These are phyloP conservation scores for Penicillium concentricum DNA, from an alignment of 2,329 filamentous ascomycete species.

Conservation along the genomic window DNA sequence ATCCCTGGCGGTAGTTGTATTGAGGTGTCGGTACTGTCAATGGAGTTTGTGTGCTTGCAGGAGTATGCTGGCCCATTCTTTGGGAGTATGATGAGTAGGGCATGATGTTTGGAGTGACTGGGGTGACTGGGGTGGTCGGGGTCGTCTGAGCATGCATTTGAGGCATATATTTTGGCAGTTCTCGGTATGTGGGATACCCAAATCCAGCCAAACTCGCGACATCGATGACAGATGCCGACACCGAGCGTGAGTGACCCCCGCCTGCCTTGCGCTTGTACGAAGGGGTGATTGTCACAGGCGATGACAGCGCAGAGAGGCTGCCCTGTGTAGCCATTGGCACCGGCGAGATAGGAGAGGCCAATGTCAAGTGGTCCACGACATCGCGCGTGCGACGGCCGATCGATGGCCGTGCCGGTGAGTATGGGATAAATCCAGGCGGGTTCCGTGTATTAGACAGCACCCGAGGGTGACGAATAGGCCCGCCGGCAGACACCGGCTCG, in stretches of 20 bases:
- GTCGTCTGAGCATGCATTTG: slow-evolving; percentile 44
- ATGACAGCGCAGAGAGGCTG: slow-evolving; percentile 55
- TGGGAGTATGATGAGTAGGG: slow-evolving; percentile 38
- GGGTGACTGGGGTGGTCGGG: slow-evolving; percentile 41
- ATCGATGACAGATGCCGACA: slow-evolving; percentile 68
- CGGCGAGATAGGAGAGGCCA: slow-evolving; percentile 49
- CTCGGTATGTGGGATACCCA: slow-evolving; percentile 81
- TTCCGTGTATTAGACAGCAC: slow-evolving; percentile 55
- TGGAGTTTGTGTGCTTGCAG: slow-evolving; percentile 37
- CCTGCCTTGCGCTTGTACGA: slow-evolving; percentile 41
- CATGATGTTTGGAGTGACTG: slow-evolving; percentile 40
- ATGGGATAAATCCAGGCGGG: slow-evolving; percentile 53
- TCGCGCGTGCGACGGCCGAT: slow-evolving; percentile 49
- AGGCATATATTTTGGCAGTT: slow-evolving; percentile 61
- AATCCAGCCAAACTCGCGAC: slow-evolving; percentile 65
- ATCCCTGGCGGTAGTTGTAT: slow-evolving; percentile 26
- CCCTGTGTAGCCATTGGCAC: slow-evolving; percentile 34
- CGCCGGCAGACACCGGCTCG: slow-evolving; percentile 53
- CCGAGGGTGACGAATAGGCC: slow-evolving; percentile 58
- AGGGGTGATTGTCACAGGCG: slow-evolving; percentile 59
- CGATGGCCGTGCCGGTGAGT: slow-evolving; percentile 44
- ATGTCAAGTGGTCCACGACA: slow-evolving; percentile 43
- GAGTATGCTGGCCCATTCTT: slow-evolving; percentile 31
- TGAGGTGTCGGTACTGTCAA: slow-evolving; percentile 31
- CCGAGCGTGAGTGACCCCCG: slow-evolving; percentile 55